Base-by-base conservation (phyloP, 169 alveolate genomes). In the Plasmodium gallinaceum region DNA sequence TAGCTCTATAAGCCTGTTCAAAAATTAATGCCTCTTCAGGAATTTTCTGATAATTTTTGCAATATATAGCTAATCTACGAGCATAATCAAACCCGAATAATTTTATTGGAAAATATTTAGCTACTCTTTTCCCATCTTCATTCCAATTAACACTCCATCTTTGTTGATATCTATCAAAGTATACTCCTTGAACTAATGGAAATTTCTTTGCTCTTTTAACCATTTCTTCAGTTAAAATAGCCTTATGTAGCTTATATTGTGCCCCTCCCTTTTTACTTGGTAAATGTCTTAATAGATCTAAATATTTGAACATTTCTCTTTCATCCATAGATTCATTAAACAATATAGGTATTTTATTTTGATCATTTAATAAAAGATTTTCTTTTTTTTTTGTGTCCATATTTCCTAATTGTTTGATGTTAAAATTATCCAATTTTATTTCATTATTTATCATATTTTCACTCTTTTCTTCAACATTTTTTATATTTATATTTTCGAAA, bases 111-210 rank as follows among this genome's bases (percentile, higher is more conserved):
- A 93, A 93, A 73, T 93, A 93, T 76, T 93, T 93, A 5, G 96
- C 96, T 8, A 92, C 94, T 64, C 96, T 68, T 42, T 94, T 86
- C 5, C 96, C 96, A 60, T 93, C 89, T 80, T 93, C 94, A 48
- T 88, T 92, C 96, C 96, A 93, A 8, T 92, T 92, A 2, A 93
- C 96, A 24, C 94, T 88, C 96, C 96, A 93, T n/a, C 96, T 92
- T 24, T 88, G 93, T 90, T 93, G 95, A 14, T 93, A 92, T 52
- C 92, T 87, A 85, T 93, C 96, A 61, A 93, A 93, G 65, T 93
- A 93, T 51, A 93, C 92, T 0, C 96, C 96, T 22, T 93, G 92
- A 14, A 93, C 95, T 18, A 88, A 64, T 24, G 96, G 96, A 78
- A 88, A 93, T 16, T 88, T 73, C 62, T 88, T 92, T 22, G 96